phyloP scores from a whole-genome alignment of 352 stramenopile species.

The Phytophthora quininea region DNA sequence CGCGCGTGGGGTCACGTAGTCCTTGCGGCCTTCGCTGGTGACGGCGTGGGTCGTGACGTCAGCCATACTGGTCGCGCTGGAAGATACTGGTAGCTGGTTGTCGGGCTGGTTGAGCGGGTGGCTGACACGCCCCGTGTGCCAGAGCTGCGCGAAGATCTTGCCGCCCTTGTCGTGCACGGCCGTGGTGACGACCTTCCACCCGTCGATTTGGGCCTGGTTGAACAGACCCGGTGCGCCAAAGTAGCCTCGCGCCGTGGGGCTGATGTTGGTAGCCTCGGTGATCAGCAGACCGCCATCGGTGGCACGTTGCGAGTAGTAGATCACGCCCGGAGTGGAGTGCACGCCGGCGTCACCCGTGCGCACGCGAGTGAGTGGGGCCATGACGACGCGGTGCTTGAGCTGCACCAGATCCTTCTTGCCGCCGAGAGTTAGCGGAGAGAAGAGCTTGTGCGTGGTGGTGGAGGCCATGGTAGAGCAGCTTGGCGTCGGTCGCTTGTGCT shows the following conservation, averaged over 20 bases:
- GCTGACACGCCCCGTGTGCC: neutral
- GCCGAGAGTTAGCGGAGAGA: constrained; percentile 31
- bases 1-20: neutral
- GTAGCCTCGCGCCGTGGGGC: neutral
- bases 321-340: neutral
- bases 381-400: constrained; percentile 47
- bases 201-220: neutral
- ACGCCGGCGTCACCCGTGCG: constrained; percentile 23
- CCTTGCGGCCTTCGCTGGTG: neutral
- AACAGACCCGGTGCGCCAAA: neutral
- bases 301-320: neutral
- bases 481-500: neutral
- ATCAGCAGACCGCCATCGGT: neutral
- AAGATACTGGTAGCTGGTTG: neutral
- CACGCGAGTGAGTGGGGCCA: constrained; percentile 45
- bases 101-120: neutral
- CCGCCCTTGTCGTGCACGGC: neutral
- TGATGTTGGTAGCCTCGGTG: neutral
- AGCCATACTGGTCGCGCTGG: neutral
- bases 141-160: neutral
- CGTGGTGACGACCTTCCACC: neutral
- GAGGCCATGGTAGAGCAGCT: neutral
- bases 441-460: constrained; percentile 19
- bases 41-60: neutral
- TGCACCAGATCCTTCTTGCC: constrained; percentile 18